Evolutionary conservation across 176 grass and related monocot genomes (phyloP).

Genomic region (Oryza coarctata): DNA sequence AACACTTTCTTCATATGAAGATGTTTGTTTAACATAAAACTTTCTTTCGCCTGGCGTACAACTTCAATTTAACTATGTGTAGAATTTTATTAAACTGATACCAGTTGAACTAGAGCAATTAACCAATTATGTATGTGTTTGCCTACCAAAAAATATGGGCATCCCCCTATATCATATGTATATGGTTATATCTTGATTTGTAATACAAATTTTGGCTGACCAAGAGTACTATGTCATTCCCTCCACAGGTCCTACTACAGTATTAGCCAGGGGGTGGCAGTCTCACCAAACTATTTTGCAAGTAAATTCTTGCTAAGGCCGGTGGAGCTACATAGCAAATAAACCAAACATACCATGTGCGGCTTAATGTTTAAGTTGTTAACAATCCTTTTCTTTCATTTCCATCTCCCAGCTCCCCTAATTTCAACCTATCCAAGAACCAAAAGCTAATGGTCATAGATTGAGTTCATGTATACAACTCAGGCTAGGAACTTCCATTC

Average conservation of each 20-base stretch:
- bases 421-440: neutral
- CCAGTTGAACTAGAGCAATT: no score
- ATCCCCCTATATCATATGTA: no score
- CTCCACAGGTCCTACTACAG: neutral
- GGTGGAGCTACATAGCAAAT: neutral
- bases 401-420: no score
- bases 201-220: no score
- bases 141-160: no score
- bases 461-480: neutral
- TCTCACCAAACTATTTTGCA: neutral
- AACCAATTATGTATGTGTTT: no score
- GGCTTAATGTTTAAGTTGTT: neutral
- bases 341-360: no score
- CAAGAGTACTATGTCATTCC: no score
- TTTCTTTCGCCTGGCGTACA: no score
- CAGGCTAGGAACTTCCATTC: conserved; percentile 12
- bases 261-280: neutral
- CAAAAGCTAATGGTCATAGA: neutral
- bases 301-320: neutral
- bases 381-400: neutral
- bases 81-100: no score
- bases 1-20: conserved; percentile 2
- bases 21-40: neutral
- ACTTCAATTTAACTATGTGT: no score
- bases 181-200: neutral